A percentile compares a stretch with the other conserved stretches of the same genome.
Conservation (phyloP, 257 asterid genomes). For the Jasminum sambac region DNA sequence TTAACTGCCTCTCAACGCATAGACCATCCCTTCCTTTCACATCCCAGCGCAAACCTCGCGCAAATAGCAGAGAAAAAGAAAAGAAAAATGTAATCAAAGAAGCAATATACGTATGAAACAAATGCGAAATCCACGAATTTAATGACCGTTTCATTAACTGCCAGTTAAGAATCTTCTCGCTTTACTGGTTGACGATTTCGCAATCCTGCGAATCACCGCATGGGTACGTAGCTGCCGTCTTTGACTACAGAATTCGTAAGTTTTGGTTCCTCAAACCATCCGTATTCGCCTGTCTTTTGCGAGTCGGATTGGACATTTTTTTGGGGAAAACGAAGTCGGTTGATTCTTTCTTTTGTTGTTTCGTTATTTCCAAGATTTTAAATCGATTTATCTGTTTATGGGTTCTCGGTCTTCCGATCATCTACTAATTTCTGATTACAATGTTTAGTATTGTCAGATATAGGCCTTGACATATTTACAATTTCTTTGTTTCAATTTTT, state of each 20-base stretch:
- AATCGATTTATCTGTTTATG: neutral
- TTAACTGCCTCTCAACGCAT: slow-evolving; percentile 38
- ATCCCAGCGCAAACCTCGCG: slow-evolving; percentile 31
- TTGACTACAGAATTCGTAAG: slow-evolving; percentile 31
- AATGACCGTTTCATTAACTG: slow-evolving; percentile 9
- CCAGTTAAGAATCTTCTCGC: slow-evolving; percentile 6
- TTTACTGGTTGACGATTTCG: slow-evolving; percentile 19
- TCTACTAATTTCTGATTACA: neutral
- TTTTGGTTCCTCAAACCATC: neutral
- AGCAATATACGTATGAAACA: neutral
- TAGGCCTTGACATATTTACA: slow-evolving; percentile 3
- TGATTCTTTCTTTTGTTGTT: slow-evolving; percentile 16
- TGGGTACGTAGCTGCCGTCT: slow-evolving; percentile 26
- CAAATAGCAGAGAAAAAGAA: neutral
- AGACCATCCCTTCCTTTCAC: slow-evolving; percentile 26
- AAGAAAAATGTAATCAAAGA: slow-evolving; percentile 24
- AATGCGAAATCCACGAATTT: neutral
- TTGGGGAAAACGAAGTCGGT: slow-evolving; percentile 5
- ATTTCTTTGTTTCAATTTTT: slow-evolving; percentile 11
- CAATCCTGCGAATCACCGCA: slow-evolving; percentile 31
- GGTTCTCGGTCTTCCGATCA: neutral
- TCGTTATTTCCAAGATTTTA: slow-evolving; percentile 2
- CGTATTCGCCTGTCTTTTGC: neutral
- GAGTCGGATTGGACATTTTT: slow-evolving; percentile 1
- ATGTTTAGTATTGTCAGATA: neutral